Evolutionary conservation across 2,329 filamentous ascomycete genomes (phyloP).

Genomic region (Penicillium sp.): DNA sequence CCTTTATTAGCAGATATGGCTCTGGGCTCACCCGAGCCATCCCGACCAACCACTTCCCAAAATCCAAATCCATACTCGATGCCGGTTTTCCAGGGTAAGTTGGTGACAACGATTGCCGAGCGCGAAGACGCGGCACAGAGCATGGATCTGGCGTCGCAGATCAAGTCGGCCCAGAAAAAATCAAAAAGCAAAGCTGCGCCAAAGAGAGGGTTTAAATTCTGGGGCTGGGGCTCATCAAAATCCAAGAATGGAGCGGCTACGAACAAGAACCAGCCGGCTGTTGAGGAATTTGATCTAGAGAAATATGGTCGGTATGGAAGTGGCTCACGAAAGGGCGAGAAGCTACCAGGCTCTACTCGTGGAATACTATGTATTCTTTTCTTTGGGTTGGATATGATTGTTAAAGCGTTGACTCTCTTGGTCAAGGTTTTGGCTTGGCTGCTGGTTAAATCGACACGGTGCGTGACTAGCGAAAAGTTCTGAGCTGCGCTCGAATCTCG

Average conservation of each 20-base stretch:
- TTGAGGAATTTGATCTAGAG: constrained; percentile 49
- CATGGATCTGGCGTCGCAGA: constrained; percentile 36
- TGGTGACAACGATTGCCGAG: constrained; percentile 44
- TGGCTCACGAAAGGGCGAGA: constrained; percentile 39
- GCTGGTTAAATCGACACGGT: constrained; percentile 41
- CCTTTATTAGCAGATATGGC: constrained; percentile 40
- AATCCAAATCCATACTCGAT: constrained; percentile 13
- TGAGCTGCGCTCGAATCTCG: constrained; percentile 25
- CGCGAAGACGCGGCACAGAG: constrained; percentile 45
- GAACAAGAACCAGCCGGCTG: constrained; percentile 30
- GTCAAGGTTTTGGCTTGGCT: constrained; percentile 46
- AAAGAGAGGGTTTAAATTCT: constrained; percentile 21
- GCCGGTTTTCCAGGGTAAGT: constrained; percentile 27
- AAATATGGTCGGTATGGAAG: constrained; percentile 44
- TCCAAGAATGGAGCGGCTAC: background rate
- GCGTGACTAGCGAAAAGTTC: constrained; percentile 45
- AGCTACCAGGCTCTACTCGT: constrained; percentile 41
- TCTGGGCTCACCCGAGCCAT: constrained; percentile 22
- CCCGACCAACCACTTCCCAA: constrained; percentile 8
- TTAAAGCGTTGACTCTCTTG: constrained; percentile 38
- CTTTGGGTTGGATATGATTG: constrained; percentile 39
- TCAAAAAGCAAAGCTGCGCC: constrained; percentile 8
- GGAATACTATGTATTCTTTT: constrained; percentile 39
- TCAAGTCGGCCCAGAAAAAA: constrained; percentile 28
- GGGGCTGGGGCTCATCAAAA: constrained; percentile 8